phyloP scores from a whole-genome alignment of 2,329 filamentous ascomycete genomes.

The Zasmidium angulare region DNA sequence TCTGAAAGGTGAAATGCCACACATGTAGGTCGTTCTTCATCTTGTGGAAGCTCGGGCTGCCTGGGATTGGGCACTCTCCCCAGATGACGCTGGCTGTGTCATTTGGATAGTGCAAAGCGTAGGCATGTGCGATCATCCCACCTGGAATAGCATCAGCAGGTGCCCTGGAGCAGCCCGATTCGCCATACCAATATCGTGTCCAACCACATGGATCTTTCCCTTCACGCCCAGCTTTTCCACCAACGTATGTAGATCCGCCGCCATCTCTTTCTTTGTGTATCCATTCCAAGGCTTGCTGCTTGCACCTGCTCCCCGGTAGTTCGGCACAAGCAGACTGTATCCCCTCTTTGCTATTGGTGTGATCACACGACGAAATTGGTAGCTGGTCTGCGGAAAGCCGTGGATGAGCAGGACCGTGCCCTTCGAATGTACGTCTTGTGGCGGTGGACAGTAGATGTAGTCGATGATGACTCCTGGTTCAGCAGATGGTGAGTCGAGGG shows the following conservation, averaged over 20 bases:
- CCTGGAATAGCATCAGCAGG: conserved; percentile 43
- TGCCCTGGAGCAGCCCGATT: conserved; percentile 38
- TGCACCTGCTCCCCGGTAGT: conserved; percentile 20
- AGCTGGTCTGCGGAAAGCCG: conserved; percentile 49
- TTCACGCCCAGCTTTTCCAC: conserved; percentile 30
- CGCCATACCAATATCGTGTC: conserved; percentile 45
- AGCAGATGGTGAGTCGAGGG: conserved; percentile 10
- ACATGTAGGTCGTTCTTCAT: conserved; percentile 29
- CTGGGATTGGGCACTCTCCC: conserved; percentile 45
- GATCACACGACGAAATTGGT: conserved; percentile 46
- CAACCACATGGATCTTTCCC: conserved; percentile 42
- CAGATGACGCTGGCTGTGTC: conserved; percentile 40
- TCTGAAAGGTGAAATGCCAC: conserved; percentile 47
- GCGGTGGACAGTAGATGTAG: conserved; percentile 27
- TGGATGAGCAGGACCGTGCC: conserved; percentile 48
- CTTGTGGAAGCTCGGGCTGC: conserved; percentile 31
- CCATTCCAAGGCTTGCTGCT: conserved; percentile 27
- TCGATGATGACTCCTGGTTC: conserved; percentile 26
- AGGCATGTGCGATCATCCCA: conserved; percentile 48
- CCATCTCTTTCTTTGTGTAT: conserved; percentile 45
- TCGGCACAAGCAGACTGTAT: conserved; percentile 17
- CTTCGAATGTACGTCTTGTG: conserved; percentile 20
- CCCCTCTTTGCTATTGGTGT: conserved; percentile 36
- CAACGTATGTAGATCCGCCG: conserved; percentile 41
- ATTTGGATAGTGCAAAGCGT: conserved; percentile 39